Percentiles rank a stretch among this genome's conserved stretches.
phyloP scores from a whole-genome alignment of 768 basidiomycete species.

The Agaricus blazei region DNA sequence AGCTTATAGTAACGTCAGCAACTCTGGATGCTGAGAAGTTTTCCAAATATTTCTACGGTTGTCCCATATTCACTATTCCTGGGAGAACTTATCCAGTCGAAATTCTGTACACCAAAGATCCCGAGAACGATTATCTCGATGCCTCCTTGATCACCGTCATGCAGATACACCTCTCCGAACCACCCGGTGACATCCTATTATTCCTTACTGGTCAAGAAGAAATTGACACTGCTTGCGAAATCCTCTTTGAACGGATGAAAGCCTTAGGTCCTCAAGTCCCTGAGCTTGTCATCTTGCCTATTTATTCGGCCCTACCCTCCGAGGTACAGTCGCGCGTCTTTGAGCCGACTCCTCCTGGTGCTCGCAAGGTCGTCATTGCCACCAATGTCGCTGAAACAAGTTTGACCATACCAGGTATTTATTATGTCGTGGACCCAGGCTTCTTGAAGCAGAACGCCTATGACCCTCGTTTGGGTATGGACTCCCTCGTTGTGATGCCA shows the following conservation, averaged over 20 bases:
- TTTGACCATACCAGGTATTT: constrained; percentile 96
- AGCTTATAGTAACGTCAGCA: constrained; percentile 96
- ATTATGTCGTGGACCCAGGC: constrained; percentile 98
- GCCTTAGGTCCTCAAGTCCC: constrained; percentile 98
- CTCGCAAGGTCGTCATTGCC: constrained; percentile 99
- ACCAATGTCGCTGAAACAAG: constrained; percentile 99
- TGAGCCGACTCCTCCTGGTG: constrained; percentile 94
- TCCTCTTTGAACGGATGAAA: constrained; percentile 98
- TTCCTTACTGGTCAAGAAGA: constrained; percentile 99
- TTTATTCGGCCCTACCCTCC: constrained; percentile 96
- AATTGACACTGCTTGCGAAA: constrained; percentile 97
- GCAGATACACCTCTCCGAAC: constrained; percentile 99
- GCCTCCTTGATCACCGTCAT: constrained; percentile 98
- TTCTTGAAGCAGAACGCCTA: constrained; percentile 99
- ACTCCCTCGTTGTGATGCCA: constrained; percentile 96
- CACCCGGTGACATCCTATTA: constrained; percentile 91
- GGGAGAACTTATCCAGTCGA: constrained; percentile 99
- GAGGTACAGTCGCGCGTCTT: constrained; percentile 98
- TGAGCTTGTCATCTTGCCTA: constrained; percentile 92
- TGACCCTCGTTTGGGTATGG: constrained; percentile 96
- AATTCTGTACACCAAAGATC: constrained; percentile 97
- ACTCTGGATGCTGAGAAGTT: constrained; percentile 99
- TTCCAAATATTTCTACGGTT: constrained; percentile 97
- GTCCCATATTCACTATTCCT: constrained; percentile 99
- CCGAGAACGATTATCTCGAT: constrained; percentile 95